phyloP scores from a whole-genome alignment of 2,329 filamentous ascomycete genomes.

The Aspergillus fructus region DNA sequence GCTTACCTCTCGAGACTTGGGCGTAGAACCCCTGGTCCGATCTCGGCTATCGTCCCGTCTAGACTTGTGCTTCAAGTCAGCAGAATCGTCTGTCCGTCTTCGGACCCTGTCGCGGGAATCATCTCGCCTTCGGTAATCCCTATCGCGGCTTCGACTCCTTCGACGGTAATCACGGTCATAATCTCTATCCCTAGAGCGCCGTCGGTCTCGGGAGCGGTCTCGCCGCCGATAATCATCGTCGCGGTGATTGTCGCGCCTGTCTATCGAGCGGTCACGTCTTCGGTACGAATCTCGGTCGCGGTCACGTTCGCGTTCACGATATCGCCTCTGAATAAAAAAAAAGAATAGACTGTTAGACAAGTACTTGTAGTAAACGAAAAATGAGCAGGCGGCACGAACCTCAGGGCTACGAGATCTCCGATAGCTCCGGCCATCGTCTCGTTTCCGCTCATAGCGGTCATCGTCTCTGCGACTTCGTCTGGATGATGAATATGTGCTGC shows the following conservation, averaged over 20 bases:
- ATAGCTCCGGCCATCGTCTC: slow-evolving; percentile 51
- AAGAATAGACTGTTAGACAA: slow-evolving; percentile 13
- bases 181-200: slow-evolving; percentile 58
- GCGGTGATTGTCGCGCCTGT: slow-evolving; percentile 43
- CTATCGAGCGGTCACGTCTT: slow-evolving; percentile 68
- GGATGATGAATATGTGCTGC: slow-evolving; percentile 74
- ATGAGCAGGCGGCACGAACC: slow-evolving; percentile 32
- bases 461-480: slow-evolving; percentile 60
- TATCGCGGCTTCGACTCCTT: slow-evolving; percentile 68
- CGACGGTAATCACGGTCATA: slow-evolving; percentile 59
- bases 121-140: slow-evolving; percentile 70
- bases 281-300: slow-evolving; percentile 61
- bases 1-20: slow-evolving; percentile 59
- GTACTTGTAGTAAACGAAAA: neutral
- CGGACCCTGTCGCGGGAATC: slow-evolving; percentile 67
- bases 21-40: slow-evolving; percentile 52
- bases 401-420: slow-evolving; percentile 50
- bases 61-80: slow-evolving; percentile 67
- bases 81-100: slow-evolving; percentile 67
- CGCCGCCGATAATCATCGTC: slow-evolving; percentile 67
- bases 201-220: slow-evolving; percentile 65
- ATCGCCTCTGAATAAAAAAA: slow-evolving; percentile 50
- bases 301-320: slow-evolving; percentile 43
- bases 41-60: slow-evolving; percentile 66
- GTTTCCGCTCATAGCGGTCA: slow-evolving; percentile 52